Evolutionary conservation across 1,139 yeast species (phyloP), one percentile per base, ranked within the genome.

Genomic region (Arxiozyma bovina): DNA sequence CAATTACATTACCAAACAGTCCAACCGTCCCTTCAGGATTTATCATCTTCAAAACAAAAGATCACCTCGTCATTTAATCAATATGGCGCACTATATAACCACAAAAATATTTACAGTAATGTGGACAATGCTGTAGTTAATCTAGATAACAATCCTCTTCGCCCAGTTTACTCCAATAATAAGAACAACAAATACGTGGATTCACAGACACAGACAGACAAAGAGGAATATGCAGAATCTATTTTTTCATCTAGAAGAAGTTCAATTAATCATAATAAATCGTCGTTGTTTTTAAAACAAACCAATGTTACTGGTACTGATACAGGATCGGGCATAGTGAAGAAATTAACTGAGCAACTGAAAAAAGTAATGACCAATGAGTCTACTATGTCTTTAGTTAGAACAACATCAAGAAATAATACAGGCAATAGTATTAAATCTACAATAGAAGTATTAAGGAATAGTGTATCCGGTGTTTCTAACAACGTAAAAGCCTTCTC

Each of bases 391-490:
- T 63, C 66, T 6, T 63, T 65, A 8, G 57, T 60, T 9, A 57
- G 58, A 50, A 34, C 42, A 15, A 20, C 20, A 15, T 59, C 64
- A 2, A 56, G 63, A 23, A 64, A 63, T 27, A 61, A 62, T 50
- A 63, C 66, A 2, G 67, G 66, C 5, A 64, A 55, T 12, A 60
- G 64, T 41, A 58, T 60, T 17, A 53, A 57, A 42, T 58, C 64
- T 9, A 62, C 75, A 18, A 77, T 61, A 41, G 56, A 54, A n/a
- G 54, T 58, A 5, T 50, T 63, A 38, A 60, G 63, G 41, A 57
- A 54, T 40, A 60, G 63, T 8, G 34, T 60, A 3, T 57, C 62
- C 6, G 53, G 59, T 12, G 51, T 56, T 17, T 51, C 48, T 8
- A 54, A 48, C 40, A 57, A 45, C 27, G 18, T 48, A 15, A 53